A percentile compares a stretch with the other conserved stretches of the same genome.
phyloP scores from a whole-genome alignment of 2,329 filamentous ascomycete genomes.

The Macroventuria anomochaeta region DNA sequence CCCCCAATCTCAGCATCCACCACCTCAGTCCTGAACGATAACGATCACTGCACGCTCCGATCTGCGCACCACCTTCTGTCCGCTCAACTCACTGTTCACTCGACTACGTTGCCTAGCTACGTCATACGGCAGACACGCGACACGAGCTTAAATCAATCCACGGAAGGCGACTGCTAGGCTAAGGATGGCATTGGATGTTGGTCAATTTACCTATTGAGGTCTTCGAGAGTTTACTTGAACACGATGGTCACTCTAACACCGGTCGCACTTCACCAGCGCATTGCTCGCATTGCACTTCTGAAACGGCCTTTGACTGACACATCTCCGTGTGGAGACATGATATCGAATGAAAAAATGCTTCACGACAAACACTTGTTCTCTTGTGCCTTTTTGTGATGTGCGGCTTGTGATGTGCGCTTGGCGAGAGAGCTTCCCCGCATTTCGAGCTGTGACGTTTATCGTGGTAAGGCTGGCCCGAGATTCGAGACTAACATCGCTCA shows the following conservation, averaged over 20 bases:
- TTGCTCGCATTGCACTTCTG: conserved; percentile 23
- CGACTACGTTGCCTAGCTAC: conserved; percentile 31
- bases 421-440: conserved; percentile 22
- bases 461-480: neutral
- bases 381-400: conserved; percentile 16
- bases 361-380: conserved; percentile 36
- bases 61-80: conserved; percentile 33
- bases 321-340: conserved; percentile 47
- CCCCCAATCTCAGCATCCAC: conserved; percentile 48
- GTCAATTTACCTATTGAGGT: conserved; percentile 47
- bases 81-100: conserved; percentile 33
- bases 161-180: conserved; percentile 38
- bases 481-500: neutral
- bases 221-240: conserved; percentile 45
- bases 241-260: conserved; percentile 48
- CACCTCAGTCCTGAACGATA: conserved; percentile 41
- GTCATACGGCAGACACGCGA: conserved; percentile 35
- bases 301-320: conserved; percentile 46
- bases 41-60: conserved; percentile 37
- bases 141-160: conserved; percentile 32
- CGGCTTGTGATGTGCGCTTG: conserved; percentile 18
- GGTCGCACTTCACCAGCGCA: conserved; percentile 22
- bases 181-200: conserved; percentile 39
- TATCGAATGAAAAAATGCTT: conserved; percentile 46
- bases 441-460: conserved; percentile 10